Percentiles rank a stretch among this genome's conserved stretches.
These are phyloP conservation scores for Citrus trifoliata DNA, from an alignment of 345 rosid species.

Conservation along the genomic window DNA sequence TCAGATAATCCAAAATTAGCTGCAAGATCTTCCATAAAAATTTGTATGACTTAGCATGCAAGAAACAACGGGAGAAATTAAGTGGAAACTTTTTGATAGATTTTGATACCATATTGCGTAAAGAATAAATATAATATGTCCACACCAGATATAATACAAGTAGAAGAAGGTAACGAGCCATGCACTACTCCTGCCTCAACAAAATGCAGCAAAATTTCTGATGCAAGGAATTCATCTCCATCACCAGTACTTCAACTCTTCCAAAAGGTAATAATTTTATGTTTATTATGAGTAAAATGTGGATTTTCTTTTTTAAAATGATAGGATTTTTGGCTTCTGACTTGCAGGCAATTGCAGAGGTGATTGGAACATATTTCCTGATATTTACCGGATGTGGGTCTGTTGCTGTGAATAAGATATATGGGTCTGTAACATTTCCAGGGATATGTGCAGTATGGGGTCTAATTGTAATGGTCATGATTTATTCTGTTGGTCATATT, in stretches of 20 bases:
- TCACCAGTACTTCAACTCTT: background rate
- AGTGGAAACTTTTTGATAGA: too few species aligned
- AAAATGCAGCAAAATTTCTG: background rate
- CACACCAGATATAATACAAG: background rate
- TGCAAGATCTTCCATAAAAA: background rate
- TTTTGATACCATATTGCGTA: background rate
- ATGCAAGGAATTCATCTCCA: background rate
- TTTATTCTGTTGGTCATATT: conserved; percentile 65
- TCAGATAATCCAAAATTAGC: background rate
- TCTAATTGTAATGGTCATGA: conserved; percentile 68
- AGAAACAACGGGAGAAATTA: background rate
- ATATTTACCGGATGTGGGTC: conserved; percentile 74
- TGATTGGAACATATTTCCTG: conserved; percentile 65
- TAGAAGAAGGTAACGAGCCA: background rate
- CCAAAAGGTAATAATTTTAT: conserved; percentile 6
- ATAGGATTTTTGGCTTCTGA: background rate
- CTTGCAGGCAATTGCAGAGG: conserved; percentile 57
- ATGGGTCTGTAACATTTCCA: conserved; percentile 61
- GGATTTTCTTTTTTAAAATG: too few species aligned
- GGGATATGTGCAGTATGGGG: conserved; percentile 65
- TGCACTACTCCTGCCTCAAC: background rate
- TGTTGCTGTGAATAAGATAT: conserved; percentile 59
- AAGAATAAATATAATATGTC: background rate
- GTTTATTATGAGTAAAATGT: too few species aligned
- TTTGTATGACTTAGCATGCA: background rate